phyloP scores from a whole-genome alignment of 805 yeast species.

The Candida endomychidarum region DNA sequence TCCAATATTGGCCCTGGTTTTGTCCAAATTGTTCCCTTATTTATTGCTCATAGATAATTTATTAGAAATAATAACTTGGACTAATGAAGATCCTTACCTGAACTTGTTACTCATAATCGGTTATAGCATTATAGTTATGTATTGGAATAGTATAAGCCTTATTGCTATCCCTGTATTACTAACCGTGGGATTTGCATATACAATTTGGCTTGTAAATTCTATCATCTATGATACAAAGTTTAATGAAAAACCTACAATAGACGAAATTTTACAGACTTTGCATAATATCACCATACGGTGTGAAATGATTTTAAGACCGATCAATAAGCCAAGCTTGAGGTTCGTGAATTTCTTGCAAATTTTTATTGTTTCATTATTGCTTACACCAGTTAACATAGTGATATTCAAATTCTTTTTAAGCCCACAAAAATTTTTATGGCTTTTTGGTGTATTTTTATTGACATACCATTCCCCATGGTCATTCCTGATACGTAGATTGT shows the following conservation, averaged over 20 bases:
- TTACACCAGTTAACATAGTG: constrained; percentile 46
- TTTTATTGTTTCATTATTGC: constrained; percentile 27
- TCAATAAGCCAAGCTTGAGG: constrained; percentile 26
- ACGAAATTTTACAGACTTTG: constrained; percentile 49
- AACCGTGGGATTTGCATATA: constrained; percentile 36
- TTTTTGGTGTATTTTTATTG: constrained; percentile 36
- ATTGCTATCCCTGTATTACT: constrained; percentile 40
- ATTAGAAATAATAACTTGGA: constrained; percentile 53
- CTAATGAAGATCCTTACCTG: constrained; percentile 49
- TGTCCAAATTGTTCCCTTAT: constrained; percentile 49
- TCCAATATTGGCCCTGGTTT: constrained; percentile 48
- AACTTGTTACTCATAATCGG: constrained; percentile 43
- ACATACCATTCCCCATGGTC: constrained; percentile 52
- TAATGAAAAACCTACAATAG: constrained; percentile 51
- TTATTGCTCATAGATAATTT: constrained; percentile 44
- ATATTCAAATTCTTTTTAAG: constrained; percentile 33
- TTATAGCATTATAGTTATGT: constrained; percentile 39
- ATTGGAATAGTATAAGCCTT: constrained; percentile 41
- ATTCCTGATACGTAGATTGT: constrained; percentile 41
- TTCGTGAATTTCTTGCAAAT: constrained; percentile 29
- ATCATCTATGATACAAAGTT: constrained; percentile 40
- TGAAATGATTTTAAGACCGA: constrained; percentile 41
- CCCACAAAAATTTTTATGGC: constrained; percentile 34
- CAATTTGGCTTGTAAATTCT: constrained; percentile 47
- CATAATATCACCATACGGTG: constrained; percentile 46